Conservation (phyloP, 768 basidiomycete genomes). For the Calocybe cyanea region DNA sequence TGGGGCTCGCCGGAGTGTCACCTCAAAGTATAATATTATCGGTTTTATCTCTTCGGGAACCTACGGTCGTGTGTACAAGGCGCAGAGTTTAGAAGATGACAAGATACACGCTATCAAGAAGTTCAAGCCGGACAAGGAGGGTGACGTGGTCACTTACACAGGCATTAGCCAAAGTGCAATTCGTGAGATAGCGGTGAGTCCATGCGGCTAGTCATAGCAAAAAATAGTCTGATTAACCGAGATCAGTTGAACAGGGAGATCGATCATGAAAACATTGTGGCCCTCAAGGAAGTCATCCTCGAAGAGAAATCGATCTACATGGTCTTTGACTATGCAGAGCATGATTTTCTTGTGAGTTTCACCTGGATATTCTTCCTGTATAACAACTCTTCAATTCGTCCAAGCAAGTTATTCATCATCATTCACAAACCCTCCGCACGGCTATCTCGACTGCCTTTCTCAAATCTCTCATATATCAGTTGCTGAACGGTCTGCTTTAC, state of each 20-base stretch:
- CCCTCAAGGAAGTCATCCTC: constrained; percentile 90
- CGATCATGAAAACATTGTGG: constrained; percentile 85
- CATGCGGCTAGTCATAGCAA: constrained; percentile 21
- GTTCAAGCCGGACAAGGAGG: constrained; percentile 99
- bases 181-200: constrained; percentile 83
- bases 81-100: constrained; percentile 67
- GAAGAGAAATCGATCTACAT: constrained; percentile 99
- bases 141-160: constrained; percentile 92
- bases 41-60: constrained; percentile 99
- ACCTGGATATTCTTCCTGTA: neutral
- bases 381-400: neutral
- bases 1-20: constrained; percentile 57
- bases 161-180: constrained; percentile 98
- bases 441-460: constrained; percentile 75
- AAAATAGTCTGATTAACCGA: constrained; percentile 13
- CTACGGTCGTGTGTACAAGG: constrained; percentile 99
- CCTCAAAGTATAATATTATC: constrained; percentile 84
- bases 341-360: constrained; percentile 85
- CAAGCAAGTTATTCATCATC: constrained; percentile 98
- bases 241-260: constrained; percentile 83
- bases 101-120: constrained; percentile 95
- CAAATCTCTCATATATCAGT: constrained; percentile 92
- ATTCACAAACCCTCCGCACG: constrained; percentile 83
- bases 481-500: constrained; percentile 90
- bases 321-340: constrained; percentile 99